phyloP scores from a whole-genome alignment of 768 basidiomycete species.

The Kwoniella europaea region DNA sequence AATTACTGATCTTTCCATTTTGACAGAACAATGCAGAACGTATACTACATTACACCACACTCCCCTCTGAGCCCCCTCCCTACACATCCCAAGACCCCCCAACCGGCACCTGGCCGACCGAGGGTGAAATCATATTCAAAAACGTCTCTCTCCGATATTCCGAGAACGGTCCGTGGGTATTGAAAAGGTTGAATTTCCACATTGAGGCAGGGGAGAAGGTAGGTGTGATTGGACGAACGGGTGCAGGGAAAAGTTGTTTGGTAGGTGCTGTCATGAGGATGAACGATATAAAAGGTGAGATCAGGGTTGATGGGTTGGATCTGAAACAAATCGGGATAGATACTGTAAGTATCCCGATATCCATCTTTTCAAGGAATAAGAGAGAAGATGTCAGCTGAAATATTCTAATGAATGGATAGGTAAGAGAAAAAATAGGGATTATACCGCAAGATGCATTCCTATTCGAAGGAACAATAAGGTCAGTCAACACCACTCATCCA shows the following conservation, averaged over 20 bases:
- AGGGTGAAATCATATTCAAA: slow-evolving; percentile 7
- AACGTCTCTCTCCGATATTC: slow-evolving; percentile 20
- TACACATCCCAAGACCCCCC: slow-evolving; percentile 9
- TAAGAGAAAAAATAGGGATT: slow-evolving; percentile 67
- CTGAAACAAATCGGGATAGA: slow-evolving; percentile 64
- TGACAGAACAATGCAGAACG: slow-evolving; percentile 24
- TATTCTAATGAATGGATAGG: slow-evolving; percentile 6
- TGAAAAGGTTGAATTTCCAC: slow-evolving; percentile 72
- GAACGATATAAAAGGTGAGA: slow-evolving; percentile 68
- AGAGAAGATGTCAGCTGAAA: no score
- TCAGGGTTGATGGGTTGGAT: slow-evolving; percentile 62
- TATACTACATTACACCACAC: slow-evolving; percentile 19
- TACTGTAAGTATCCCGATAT: slow-evolving; percentile 43
- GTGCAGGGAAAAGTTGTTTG: slow-evolving; percentile 61
- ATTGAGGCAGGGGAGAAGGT: slow-evolving; percentile 78
- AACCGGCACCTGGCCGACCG: not conserved
- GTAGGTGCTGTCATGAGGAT: slow-evolving; percentile 65
- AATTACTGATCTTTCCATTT: not conserved
- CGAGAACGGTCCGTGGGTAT: slow-evolving; percentile 59
- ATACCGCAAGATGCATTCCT: slow-evolving; percentile 72
- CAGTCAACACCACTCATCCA: not conserved
- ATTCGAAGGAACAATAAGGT: slow-evolving; percentile 58
- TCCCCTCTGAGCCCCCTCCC: slow-evolving; percentile 16
- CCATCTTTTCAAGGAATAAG: no score
- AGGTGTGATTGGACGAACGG: slow-evolving; percentile 76